Evolutionary conservation across 768 basidiomycete species (phyloP).

Genomic region (Lactifluus pinguis): DNA sequence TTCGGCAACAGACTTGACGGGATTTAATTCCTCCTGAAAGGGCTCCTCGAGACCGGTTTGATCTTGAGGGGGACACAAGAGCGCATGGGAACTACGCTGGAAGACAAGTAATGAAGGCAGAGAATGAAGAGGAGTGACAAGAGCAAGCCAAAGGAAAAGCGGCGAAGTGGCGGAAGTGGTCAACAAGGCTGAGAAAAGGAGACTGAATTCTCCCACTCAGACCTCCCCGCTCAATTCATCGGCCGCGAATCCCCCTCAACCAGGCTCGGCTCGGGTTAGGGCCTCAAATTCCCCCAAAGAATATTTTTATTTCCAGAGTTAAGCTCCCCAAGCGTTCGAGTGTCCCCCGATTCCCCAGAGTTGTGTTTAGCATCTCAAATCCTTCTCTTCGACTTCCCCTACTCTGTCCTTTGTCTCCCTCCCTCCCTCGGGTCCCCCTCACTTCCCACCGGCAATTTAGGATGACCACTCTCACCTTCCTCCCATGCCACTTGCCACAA

Average conservation of each 20-base stretch:
- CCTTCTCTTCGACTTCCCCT: not conserved
- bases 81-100: not conserved
- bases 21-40: not conserved
- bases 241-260: not conserved
- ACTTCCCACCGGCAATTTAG: not conserved
- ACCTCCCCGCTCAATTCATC: not conserved
- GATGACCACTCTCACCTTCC: not conserved
- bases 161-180: not conserved
- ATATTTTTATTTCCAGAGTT: not conserved
- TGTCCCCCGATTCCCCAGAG: not conserved
- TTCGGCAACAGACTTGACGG: not conserved
- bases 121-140: not conserved
- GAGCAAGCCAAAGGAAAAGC: not conserved
- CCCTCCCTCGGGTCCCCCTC: not conserved
- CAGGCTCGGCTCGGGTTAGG: not conserved
- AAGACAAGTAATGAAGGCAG: not conserved
- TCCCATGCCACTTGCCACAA: not conserved
- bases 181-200: not conserved
- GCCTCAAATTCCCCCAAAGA: not conserved
- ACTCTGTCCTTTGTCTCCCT: not conserved
- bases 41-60: not conserved
- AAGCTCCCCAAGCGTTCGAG: not conserved
- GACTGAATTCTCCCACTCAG: not conserved
- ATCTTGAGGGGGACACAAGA: not conserved
- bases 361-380: not conserved